A percentile compares a stretch with the other conserved stretches of the same genome.
These are phyloP conservation scores for Hibiscus trionum DNA, from an alignment of 345 rosid species.

Conservation along the genomic window DNA sequence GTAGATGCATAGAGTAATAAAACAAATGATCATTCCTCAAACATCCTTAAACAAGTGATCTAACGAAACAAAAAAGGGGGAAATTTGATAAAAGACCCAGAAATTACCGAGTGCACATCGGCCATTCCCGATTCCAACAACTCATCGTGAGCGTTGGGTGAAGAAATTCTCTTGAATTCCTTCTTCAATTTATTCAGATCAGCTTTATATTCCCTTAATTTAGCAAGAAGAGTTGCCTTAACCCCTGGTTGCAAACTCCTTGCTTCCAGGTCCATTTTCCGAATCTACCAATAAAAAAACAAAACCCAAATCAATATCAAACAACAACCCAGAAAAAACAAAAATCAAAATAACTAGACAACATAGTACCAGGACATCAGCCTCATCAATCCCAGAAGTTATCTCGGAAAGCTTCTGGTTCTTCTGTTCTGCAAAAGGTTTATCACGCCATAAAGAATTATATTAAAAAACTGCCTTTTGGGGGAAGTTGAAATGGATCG, in stretches of 20 bases:
- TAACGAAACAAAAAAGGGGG: not conserved
- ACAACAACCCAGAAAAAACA: not conserved
- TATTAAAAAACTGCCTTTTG: not conserved
- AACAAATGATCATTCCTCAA: not conserved
- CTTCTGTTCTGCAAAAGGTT: conserved; percentile 47
- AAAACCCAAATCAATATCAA: not conserved
- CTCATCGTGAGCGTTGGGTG: conserved; percentile 52
- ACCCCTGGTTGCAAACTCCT: conserved; percentile 71
- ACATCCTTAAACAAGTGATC: not conserved
- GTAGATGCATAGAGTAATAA: not conserved
- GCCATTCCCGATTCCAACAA: conserved; percentile 58
- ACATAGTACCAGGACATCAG: conserved; percentile 61
- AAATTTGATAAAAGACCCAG: not conserved
- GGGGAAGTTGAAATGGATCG: not conserved
- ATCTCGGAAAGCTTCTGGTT: conserved; percentile 44
- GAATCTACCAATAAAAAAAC: conserved; percentile 31
- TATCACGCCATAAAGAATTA: not conserved
- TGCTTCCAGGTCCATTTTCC: conserved; percentile 92
- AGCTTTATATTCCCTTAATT: conserved; percentile 81
- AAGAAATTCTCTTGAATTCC: conserved; percentile 57
- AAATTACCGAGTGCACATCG: conserved; percentile 42
- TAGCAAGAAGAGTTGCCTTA: conserved; percentile 77
- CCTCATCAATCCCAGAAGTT: conserved; percentile 70
- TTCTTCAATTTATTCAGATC: conserved; percentile 73
- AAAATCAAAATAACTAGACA: not conserved